A percentile compares a stretch with the other conserved stretches of the same genome.
Conservation (phyloP, 352 stramenopile species). For the Phytopythium delawarense region DNA sequence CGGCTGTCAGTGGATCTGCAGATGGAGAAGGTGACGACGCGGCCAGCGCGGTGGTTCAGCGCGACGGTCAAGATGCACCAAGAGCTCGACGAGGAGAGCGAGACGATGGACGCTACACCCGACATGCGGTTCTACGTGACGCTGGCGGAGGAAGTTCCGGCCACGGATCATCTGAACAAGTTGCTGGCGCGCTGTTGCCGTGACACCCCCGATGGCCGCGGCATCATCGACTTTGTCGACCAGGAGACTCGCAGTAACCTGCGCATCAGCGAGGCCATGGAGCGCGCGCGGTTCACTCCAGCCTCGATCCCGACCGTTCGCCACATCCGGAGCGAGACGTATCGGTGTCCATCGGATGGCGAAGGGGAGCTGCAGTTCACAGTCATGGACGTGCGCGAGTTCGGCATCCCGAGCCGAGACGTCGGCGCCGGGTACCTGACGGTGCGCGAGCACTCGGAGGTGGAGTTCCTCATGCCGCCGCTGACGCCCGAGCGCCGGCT, state of each 20-base stretch:
- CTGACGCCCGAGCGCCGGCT: slow-evolving; percentile 52
- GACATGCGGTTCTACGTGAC: slow-evolving; percentile 79
- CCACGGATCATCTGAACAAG: slow-evolving; percentile 37
- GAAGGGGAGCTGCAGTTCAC: slow-evolving; percentile 30
- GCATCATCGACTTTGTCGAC: slow-evolving; percentile 53
- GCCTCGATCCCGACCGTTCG: slow-evolving; percentile 51
- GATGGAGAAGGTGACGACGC: slow-evolving; percentile 56
- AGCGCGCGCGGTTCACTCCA: slow-evolving; percentile 35
- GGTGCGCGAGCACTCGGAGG: slow-evolving; percentile 53
- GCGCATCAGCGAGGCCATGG: slow-evolving; percentile 45
- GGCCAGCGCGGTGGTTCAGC: slow-evolving; percentile 68
- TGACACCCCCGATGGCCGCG: slow-evolving; percentile 29
- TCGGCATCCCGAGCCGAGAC: slow-evolving; percentile 39
- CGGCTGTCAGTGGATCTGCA: slow-evolving; percentile 48
- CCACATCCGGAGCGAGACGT: slow-evolving; percentile 47
- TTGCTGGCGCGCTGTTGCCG: slow-evolving; percentile 32
- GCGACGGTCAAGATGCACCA: slow-evolving; percentile 81
- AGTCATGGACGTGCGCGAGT: slow-evolving; percentile 57
- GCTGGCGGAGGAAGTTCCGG: slow-evolving; percentile 49
- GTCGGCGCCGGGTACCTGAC: slow-evolving; percentile 44
- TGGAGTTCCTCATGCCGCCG: slow-evolving; percentile 55
- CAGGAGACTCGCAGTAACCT: slow-evolving; percentile 29
- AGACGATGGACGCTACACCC: slow-evolving; percentile 61
- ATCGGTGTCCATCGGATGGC: slow-evolving; percentile 18
- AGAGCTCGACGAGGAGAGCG: slow-evolving; percentile 55